These are phyloP conservation scores for Erysiphe pulchra DNA, from an alignment of 2,329 filamentous ascomycete genomes.

Conservation along the genomic window DNA sequence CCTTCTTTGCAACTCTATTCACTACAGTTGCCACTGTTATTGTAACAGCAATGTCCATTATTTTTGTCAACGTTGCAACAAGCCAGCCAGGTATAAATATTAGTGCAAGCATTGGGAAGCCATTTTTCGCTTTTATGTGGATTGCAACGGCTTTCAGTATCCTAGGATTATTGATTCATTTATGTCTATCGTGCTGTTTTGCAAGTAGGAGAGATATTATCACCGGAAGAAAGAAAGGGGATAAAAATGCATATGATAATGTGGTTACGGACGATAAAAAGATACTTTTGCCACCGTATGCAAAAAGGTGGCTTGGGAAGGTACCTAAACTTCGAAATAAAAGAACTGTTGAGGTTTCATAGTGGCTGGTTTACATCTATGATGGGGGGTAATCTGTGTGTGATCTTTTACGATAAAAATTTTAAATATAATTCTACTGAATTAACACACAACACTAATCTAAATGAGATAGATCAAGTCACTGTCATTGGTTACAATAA, in stretches of 20 bases:
- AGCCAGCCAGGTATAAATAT: constrained; percentile 55
- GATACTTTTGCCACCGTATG: not conserved
- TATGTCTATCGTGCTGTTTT: constrained; percentile 57
- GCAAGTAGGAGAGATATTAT: constrained; percentile 11
- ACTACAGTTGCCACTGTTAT: constrained; percentile 46
- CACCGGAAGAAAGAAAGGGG: constrained; percentile 10
- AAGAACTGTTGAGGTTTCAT: not conserved
- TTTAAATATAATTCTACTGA: too few species aligned
- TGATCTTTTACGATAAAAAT: too few species aligned
- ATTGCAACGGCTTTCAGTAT: constrained; percentile 40
- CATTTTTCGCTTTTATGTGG: constrained; percentile 84
- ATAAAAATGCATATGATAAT: constrained; percentile 4
- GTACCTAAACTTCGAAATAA: not conserved
- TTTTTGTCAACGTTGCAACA: constrained; percentile 54
- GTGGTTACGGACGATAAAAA: not conserved
- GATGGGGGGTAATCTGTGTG: too few species aligned
- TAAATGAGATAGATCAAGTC: too few species aligned
- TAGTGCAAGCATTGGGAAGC: constrained; percentile 34
- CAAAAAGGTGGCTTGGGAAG: not conserved
- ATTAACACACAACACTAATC: too few species aligned
- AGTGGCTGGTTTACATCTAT: not conserved
- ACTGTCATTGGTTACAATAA: too few species aligned
- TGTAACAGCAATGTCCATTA: constrained; percentile 60
- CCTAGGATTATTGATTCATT: constrained; percentile 46
- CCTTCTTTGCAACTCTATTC: constrained; percentile 39